Base-by-base conservation (phyloP, 1,284 basidiomycete genomes). In the Boletus semigastroideus region DNA sequence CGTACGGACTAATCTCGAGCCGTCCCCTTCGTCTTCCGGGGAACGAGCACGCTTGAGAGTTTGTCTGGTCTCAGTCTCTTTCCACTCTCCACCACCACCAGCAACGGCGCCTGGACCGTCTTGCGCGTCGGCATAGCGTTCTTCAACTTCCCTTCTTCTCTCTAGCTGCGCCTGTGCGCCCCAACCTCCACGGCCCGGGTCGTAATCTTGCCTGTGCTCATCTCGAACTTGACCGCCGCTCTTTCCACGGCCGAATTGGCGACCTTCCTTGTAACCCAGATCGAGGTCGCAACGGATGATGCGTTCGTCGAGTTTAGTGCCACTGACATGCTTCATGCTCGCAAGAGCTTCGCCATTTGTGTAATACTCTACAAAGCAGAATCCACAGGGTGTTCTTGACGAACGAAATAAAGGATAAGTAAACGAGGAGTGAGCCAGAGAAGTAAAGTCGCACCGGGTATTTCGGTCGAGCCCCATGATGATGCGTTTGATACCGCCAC, bases 381-480 rank as follows among this genome's bases (percentile, higher is more conserved):
- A 99, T 1, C 97, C 97, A 68, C 97, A 99, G 0, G 97, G 97
- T 44, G 97, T 99, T 64, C 93, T 96, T 65, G 33, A 56, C 25
- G 42, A 48, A 41, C 46, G 34, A 43, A 25, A 25, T 6, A 40
- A 20, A 9, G 22, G 42, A 44, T 61, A 30, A 54, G 42, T 48
- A 25, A 33, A 50, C 12, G 43, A 40, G 4, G 30, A 45, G 30
- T 17, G 19, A 38, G 42, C 55, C 16, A 45, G 43, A 40, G 20
- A 42, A 52, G 37, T 41, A 16, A 41, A 17, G 20, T 65, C 79
- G 42, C 50, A 90, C 92, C 95, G 89, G 44, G 90, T 91, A 69
- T 98, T 94, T 52, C 97, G 80, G 75, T 99, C 97, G 36, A 99
- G 79, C 25, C 97, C 97, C 97, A 99, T 99, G 65, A 99, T 99